phyloP scores from a whole-genome alignment of 495 filamentous ascomycete genomes.

The Penicillium fimorum region DNA sequence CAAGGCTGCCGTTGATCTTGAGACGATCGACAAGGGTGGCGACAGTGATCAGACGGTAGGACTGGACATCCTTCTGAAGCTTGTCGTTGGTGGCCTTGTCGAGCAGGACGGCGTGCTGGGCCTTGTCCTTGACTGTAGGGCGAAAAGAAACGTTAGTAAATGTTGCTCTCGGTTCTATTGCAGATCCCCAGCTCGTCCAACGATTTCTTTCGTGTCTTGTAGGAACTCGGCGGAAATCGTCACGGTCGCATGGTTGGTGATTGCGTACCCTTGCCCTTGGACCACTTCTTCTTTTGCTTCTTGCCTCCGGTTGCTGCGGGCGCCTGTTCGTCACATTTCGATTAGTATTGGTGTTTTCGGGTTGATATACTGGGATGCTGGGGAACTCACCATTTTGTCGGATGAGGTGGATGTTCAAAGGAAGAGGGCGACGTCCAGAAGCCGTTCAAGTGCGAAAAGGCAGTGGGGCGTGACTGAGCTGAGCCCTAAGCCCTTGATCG shows the following conservation, averaged over 20 bases:
- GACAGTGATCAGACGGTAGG: constrained; percentile 99
- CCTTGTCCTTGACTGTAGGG: constrained; percentile 97
- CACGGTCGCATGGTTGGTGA: constrained; percentile 27
- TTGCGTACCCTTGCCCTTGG: constrained; percentile 92
- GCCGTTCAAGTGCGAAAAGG: constrained; percentile 47
- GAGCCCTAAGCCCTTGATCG: constrained; percentile 46
- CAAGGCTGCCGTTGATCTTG: constrained; percentile 99
- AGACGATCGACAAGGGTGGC: constrained; percentile 97
- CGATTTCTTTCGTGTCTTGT: constrained; percentile 15
- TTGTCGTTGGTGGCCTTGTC: constrained; percentile 67
- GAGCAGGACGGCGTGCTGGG: constrained; percentile 86
- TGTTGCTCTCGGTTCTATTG: constrained; percentile 12
- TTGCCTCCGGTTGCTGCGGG: constrained; percentile 82
- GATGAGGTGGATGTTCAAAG: constrained; percentile 49
- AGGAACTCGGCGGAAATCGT: constrained; percentile 22
- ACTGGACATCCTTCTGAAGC: constrained; percentile 96
- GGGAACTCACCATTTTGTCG: constrained; percentile 51
- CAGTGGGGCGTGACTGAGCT: constrained; percentile 48
- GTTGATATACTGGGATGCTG: constrained; percentile 6
- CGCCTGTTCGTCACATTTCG: constrained; percentile 50
- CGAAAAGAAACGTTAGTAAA: constrained; percentile 30
- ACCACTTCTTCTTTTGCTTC: constrained; percentile 99
- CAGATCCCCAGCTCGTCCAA: constrained; percentile 17
- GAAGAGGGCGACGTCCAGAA: constrained; percentile 35
- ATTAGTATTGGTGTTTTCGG: constrained; percentile 17